Evolutionary conservation across 2,329 filamentous ascomycete species (phyloP).

Genomic region (Rosellinia necatrix): DNA sequence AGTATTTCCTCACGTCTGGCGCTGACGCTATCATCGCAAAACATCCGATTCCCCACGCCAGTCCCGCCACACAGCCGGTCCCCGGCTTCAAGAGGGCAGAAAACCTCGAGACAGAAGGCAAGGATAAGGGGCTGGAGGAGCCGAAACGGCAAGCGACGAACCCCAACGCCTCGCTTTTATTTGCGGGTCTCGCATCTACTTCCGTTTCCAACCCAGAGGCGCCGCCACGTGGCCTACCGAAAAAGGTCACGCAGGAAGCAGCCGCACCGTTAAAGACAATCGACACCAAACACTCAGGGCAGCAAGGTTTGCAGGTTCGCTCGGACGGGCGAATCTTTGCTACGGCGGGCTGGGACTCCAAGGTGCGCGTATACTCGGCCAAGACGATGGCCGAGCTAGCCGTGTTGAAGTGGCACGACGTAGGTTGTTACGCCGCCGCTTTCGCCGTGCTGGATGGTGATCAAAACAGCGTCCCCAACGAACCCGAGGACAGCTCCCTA

Average conservation of each 20-base stretch:
- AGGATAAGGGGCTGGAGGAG: not conserved
- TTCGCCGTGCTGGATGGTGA: conserved; percentile 60
- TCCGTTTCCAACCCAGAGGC: conserved; percentile 18
- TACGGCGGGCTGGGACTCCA: conserved; percentile 90
- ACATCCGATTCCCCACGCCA: conserved; percentile 63
- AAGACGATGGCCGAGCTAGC: conserved; percentile 86
- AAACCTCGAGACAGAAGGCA: not conserved
- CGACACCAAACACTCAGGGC: conserved; percentile 87
- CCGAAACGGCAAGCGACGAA: not conserved
- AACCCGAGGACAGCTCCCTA: conserved; percentile 4
- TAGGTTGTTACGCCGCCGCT: conserved; percentile 80
- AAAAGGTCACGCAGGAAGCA: conserved; percentile 28
- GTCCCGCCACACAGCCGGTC: conserved; percentile 11
- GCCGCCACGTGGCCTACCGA: conserved; percentile 18
- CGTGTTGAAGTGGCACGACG: conserved; percentile 91
- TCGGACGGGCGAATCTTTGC: conserved; percentile 83
- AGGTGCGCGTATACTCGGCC: conserved; percentile 77
- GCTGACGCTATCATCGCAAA: conserved; percentile 81
- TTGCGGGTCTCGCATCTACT: conserved; percentile 28
- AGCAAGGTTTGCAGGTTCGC: conserved; percentile 78
- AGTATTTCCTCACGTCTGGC: conserved; percentile 76
- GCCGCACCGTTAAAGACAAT: conserved; percentile 61
- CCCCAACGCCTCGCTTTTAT: conserved; percentile 2
- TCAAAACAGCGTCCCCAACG: conserved; percentile 14
- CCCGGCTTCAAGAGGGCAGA: conserved; percentile 5